Evolutionary conservation across 371 early-diverging fungal species (phyloP).

Genomic region (Circinella minor): DNA sequence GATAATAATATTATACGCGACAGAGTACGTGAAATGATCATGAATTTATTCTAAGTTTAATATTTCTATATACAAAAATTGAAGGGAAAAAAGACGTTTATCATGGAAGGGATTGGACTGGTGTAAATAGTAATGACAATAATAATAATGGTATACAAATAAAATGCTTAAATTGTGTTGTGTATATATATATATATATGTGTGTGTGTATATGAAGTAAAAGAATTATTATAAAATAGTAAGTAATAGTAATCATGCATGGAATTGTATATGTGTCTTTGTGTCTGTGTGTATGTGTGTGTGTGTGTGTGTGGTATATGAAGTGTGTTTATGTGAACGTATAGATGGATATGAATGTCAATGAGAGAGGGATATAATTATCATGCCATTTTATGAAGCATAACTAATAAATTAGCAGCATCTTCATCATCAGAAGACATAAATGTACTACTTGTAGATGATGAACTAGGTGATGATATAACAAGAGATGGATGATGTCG

Average conservation of each 20-base stretch:
- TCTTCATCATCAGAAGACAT: slow-evolving; percentile 40
- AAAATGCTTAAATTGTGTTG: background rate
- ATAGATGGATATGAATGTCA: too few relatives aligned
- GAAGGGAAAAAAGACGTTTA: background rate
- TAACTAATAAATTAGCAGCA: slow-evolving; percentile 47
- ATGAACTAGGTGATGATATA: slow-evolving; percentile 8
- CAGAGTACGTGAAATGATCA: slow-evolving; percentile 59
- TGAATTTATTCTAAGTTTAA: slow-evolving; percentile 21
- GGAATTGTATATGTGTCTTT: background rate
- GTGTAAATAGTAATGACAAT: background rate
- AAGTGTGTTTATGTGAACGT: too few relatives aligned
- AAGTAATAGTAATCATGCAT: background rate
- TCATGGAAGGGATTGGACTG: background rate
- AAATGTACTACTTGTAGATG: slow-evolving; percentile 13
- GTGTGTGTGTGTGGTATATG: too few relatives aligned
- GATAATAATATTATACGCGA: slow-evolving; percentile 54
- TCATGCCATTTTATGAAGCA: slow-evolving; percentile 33
- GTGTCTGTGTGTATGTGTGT: too few relatives aligned
- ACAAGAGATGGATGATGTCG: background rate
- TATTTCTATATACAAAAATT: slow-evolving; percentile 8
- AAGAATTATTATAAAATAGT: background rate
- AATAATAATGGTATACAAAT: background rate
- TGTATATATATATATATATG: too few relatives aligned
- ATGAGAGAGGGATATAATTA: background rate
- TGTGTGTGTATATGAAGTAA: too few relatives aligned